Percentiles rank a stretch among this genome's conserved stretches.
Conservation (phyloP, 179 eudicot species). For the Actinidia chinensis region DNA sequence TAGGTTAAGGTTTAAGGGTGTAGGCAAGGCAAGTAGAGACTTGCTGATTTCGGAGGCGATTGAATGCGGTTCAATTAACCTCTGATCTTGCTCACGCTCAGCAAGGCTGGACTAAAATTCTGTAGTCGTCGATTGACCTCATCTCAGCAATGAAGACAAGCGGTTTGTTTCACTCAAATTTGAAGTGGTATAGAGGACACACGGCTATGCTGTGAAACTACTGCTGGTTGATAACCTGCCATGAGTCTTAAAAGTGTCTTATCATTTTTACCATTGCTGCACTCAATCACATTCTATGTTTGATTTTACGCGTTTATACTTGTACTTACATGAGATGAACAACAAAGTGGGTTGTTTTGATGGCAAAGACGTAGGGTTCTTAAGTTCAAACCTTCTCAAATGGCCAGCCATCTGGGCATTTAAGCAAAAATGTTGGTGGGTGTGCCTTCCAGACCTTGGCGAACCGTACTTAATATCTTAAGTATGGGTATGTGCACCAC, state of each 20-base stretch:
- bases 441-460: too few relatives aligned
- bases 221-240: neutral
- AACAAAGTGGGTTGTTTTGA: too few relatives aligned
- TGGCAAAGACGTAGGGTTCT: too few relatives aligned
- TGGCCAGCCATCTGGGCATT: too few relatives aligned
- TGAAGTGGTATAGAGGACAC: neutral
- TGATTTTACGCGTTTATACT: neutral
- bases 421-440: too few relatives aligned
- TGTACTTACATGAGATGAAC: neutral
- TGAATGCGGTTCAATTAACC: neutral
- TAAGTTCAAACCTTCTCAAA: too few relatives aligned
- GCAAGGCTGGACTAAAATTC: neutral
- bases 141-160: neutral
- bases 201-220: neutral
- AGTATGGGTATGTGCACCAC: too few relatives aligned
- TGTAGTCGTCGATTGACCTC: neutral
- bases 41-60: neutral
- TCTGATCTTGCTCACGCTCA: neutral
- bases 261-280: neutral
- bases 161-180: neutral
- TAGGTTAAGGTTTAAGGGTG: neutral
- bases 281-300: neutral
- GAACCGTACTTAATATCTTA: too few relatives aligned
- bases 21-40: neutral
- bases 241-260: neutral